These are phyloP conservation scores for Fusarium ambrosium DNA, from an alignment of 2,329 filamentous ascomycete species.

Conservation along the genomic window DNA sequence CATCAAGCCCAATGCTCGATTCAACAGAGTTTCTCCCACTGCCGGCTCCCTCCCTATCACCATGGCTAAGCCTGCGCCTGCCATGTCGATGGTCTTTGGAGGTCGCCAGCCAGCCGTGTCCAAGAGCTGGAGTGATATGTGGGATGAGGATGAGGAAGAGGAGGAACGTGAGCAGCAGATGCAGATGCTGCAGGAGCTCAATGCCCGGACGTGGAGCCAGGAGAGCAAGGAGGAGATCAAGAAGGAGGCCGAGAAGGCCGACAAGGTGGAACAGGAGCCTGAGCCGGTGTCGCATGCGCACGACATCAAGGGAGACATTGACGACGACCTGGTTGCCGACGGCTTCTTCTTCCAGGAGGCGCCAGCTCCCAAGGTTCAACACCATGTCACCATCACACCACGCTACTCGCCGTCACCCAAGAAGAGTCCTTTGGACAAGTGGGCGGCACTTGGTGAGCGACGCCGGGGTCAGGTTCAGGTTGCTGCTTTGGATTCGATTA, in stretches of 20 bases:
- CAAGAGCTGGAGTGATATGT: conserved; percentile 99
- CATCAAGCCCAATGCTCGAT: conserved; percentile 59
- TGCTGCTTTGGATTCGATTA: conserved; percentile 62
- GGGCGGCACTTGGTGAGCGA: conserved; percentile 88
- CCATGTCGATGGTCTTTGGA: conserved; percentile 85
- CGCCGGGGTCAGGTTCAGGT: conserved; percentile 73
- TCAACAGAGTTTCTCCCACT: conserved; percentile 66
- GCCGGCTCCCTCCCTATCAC: conserved; percentile 82
- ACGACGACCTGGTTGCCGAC: conserved; percentile 76
- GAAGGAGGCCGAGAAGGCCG: conserved; percentile 39
- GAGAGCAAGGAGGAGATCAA: conserved; percentile 68
- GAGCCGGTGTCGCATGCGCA: conserved; percentile 43
- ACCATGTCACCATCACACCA: conserved; percentile 55
- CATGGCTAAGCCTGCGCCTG: conserved; percentile 81
- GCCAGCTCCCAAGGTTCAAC: conserved; percentile 51
- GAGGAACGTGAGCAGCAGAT: conserved; percentile 72
- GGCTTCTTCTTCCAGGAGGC: conserved; percentile 82
- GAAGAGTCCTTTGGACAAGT: conserved; percentile 80
- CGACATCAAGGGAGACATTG: conserved; percentile 64
- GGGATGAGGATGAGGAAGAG: conserved; percentile 89
- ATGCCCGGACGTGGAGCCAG: conserved; percentile 84
- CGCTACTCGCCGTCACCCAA: conserved; percentile 78
- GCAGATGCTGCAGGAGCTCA: conserved; percentile 70
- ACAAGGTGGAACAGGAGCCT: conserved; percentile 29
- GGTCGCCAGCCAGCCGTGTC: conserved; percentile 84